Evolutionary conservation across 2,329 filamentous ascomycete genomes (phyloP), one percentile per base, ranked within the genome.

Genomic region (Gaeumannomyces tritici): DNA sequence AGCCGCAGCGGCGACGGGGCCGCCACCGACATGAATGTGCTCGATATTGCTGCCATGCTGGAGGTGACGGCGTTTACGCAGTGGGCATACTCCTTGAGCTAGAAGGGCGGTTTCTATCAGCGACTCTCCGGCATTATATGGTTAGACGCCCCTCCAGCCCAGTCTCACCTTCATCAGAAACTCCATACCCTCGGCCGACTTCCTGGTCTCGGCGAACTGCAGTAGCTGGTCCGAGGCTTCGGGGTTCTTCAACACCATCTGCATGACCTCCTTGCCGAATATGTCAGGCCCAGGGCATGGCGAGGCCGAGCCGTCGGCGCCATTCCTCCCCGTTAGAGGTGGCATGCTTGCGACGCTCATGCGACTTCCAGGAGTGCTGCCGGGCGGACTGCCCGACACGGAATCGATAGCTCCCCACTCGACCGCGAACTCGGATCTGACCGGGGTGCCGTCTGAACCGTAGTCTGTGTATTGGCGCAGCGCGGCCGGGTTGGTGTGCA

Each of bases 161-260:
- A 15, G 18, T 54, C 56, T 7, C 79, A 80, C 79, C 73, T 79
- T 79, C 26, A 76, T 70, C 31, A 82, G 67, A 64, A 81, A 81
- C 61, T 79, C 80, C 63, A 85, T 72, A 64, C 82, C 79, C 61
- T 82, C 77, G 1, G 75, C 77, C 62, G 75, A 77, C 42, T 78
- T 75, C 35, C 74, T 72, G 33, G 70, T 74, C 59, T 78, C 75
- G n/a, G 81, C 80, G 68, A 83, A 85, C 56, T 74, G 75, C 62
- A 77, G 73, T 26, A 85, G 70, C 35, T 78, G 75, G 62, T 77
- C 73, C 1, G 76, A 76, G 0, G 79, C 80, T 4, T 73, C 73
- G 0, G 79, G 77, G 64, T 83, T 78, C 64, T 77, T 75, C 59
- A 85, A 73, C 1, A 80, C 79, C 65, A 80, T 72, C 57, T 79